Base-by-base conservation (phyloP, 2,329 filamentous ascomycete species). In the Lecanicillium sp. region DNA sequence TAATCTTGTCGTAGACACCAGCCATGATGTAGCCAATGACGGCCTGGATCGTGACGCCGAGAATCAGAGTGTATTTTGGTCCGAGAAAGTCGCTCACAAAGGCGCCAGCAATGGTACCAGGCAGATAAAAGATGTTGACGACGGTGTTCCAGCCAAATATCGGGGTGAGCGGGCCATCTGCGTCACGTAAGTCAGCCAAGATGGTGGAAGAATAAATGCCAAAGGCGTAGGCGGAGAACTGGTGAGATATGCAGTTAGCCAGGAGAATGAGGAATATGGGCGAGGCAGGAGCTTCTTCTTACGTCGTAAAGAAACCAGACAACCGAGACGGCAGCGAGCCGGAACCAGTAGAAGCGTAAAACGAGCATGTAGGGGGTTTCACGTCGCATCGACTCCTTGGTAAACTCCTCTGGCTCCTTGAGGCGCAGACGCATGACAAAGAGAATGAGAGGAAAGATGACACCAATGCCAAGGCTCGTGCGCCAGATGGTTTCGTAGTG, bases 1-100 rank as follows among this genome's bases (percentile, higher is more conserved):
- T 77, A n/a, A 96, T 73, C 37, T 71, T 72, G 5, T 65, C 60
- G 61, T 94, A 95, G 47, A 78, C 78, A 9, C 81, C 87, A 0
- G 87, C 82, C 86, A 95, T 94, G 62, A 89, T 81, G 61, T 90
- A 94, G 3, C 89, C 89, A 5, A 95, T 74, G 7, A 87, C 55
- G 3, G 80, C 84, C 57, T 96, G 89, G 1, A 79, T 56, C 3
- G 69, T 60, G 3, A 94, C 84, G 11, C 86, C 87, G 9, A 79
- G 59, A 3, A 77, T 76, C 0, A 96, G 69, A 2, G 84, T 82
- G 48, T 82, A 77, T 41, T 81, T 80, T 1, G 89, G 87, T 0
- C 89, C 89, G 36, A 94, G 65, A 64, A 72, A 79, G 61, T 96
- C 89, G 17, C 79, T 83, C 5, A 84, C 65, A 41, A 84, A 84